Base-by-base conservation (phyloP, 2,329 filamentous ascomycete species). In the Diplodia intermedia region DNA sequence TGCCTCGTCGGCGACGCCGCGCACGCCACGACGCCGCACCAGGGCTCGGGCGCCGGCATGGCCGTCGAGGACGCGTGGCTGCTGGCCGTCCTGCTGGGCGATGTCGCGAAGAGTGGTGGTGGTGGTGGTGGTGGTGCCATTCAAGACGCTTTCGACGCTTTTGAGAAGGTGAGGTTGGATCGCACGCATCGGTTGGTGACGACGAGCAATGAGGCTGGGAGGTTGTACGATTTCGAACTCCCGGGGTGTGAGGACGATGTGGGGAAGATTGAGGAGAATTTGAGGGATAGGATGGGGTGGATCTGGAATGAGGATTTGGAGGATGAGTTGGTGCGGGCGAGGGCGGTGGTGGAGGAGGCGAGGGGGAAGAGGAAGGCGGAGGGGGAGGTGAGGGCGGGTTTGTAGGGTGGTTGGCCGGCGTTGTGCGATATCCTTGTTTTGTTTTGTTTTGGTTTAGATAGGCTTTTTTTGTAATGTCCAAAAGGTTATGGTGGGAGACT, bases 1-100 rank as follows among this genome's bases (percentile, higher is more conserved):
- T 80, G 82, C 57, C 71, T 88, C 1, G 78, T 86, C 0, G 86
- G 86, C 6, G 86, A 88, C 70, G 85, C 86, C 0, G 86, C 86
- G 4, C 86, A 88, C 70, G 85, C 86, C 0, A 77, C 80, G 0
- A 84, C 82, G 0, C 86, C 86, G 0, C 85, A 87, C 73, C 82
- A 85, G 11, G 86, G 86, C 3, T 82, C 85, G 0, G 86, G 86
- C 6, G 86, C 86, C 1, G 84, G 85, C 2, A 82, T 84, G 72
- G 86, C 85, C 15, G 81, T 88, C 66, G 86, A 88, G 73, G 86
- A 88, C 69, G 82, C 81, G 1, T 78, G 83, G 26, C 73, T 81
- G 1, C 75, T 86, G 33, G 77, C 77, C 9, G 72, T 72, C 9
- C 69, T 83, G 3, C 70, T 84, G 53, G 70, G 69, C 18, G 49